These are phyloP conservation scores for Metschnikowia peoriensis DNA, from an alignment of 805 yeast genomes.

Conservation along the genomic window DNA sequence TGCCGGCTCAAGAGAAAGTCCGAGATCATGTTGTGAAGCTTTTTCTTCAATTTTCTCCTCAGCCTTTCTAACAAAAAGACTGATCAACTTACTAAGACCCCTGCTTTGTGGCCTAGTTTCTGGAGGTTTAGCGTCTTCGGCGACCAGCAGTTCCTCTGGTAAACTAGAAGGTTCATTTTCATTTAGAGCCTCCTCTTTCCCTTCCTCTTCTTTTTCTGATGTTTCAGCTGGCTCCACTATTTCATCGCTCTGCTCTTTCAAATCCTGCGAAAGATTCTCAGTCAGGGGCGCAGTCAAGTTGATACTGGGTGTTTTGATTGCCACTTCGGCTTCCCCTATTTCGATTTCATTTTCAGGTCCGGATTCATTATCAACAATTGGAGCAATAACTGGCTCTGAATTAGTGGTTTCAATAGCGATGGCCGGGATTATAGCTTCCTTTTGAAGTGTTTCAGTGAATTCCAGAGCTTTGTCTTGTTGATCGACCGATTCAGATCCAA, in stretches of 20 bases:
- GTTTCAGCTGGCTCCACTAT: neutral
- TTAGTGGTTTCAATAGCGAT: neutral
- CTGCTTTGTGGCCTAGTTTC: neutral
- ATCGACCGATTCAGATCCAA: too few species aligned
- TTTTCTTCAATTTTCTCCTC: slow-evolving; percentile 1
- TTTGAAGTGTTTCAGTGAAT: neutral
- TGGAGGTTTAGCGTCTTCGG: neutral
- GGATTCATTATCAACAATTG: neutral
- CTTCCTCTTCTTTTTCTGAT: neutral
- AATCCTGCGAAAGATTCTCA: neutral
- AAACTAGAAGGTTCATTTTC: too few species aligned
- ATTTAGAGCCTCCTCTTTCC: too few species aligned
- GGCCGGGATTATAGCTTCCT: neutral
- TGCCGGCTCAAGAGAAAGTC: too few species aligned
- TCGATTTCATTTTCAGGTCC: neutral
- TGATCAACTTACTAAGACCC: neutral
- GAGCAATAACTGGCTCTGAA: neutral
- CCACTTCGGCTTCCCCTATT: too few species aligned
- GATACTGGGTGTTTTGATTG: neutral
- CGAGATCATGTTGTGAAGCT: neutral
- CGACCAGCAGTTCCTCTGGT: neutral
- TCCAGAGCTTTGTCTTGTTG: too few species aligned
- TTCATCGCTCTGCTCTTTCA: neutral
- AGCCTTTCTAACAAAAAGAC: neutral
- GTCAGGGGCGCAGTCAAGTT: slow-evolving; percentile 9